Evolutionary conservation across 441 rosid species (phyloP), one percentile per base, ranked within the genome.

Genomic region (Populus hybrid): DNA sequence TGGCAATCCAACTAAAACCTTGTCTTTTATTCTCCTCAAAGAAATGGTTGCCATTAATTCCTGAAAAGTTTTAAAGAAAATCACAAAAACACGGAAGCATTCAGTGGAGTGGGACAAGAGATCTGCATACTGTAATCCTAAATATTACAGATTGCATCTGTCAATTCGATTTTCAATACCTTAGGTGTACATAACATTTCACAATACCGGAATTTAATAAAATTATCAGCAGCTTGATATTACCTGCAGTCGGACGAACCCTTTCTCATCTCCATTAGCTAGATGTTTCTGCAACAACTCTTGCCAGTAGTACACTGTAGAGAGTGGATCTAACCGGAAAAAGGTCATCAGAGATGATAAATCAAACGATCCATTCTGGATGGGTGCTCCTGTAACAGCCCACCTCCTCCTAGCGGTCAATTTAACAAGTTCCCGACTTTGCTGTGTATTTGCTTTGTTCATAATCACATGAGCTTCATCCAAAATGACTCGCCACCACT

Each of bases 371-470:
- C 94, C 93, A 82, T 94, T 94, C 81, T 94, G 98, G 69, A 94
- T 93, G 46, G 98, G 98, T 19, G 95, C 91, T 81, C 98, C 98
- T 34, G 97, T 94, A 76, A 94, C 97, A 71, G 79, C 93, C 98
- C 98, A 94, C 76, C 93, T 89, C 75, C 90, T 50, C 71, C 80
- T 82, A 76, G 95, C 95, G 61, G 83, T 91, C 86, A 94, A 75
- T 67, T 84, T 85, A 64, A 87, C 72, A 76, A 91, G 94, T 0
- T 89, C 91, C 34, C 66, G 78, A 81, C 95, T 93, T 82, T 94
- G 97, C 81, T 84, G 90, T 67, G 95, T 93, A 81, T 87, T 87
- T 32, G 84, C 87, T 81, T 93, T 94, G 90, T 91, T 94, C 30
- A 3, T 28, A 79, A 94, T 91, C 67, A 84, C 34, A 80, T 94